Evolutionary conservation across 2,329 filamentous ascomycete species (phyloP).

Genomic region (Fusarium succisae): DNA sequence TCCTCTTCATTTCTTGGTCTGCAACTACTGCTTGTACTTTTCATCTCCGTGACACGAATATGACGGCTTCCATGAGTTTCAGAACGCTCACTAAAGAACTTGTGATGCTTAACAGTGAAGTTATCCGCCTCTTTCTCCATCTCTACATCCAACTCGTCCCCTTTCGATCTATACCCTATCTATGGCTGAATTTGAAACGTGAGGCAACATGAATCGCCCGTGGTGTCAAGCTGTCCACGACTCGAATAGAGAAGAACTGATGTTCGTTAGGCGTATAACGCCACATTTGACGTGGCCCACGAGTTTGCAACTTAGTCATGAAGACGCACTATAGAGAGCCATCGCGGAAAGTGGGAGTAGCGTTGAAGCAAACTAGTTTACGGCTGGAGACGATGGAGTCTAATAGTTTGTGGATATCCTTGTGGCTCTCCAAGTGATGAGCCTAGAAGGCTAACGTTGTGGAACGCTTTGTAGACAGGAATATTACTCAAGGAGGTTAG

Average conservation of each 20-base stretch:
- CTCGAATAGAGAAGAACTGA: not conserved
- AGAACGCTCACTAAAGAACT: not conserved
- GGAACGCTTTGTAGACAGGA: not conserved
- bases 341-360: not conserved
- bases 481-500: not conserved
- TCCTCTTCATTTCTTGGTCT: constrained; percentile 26
- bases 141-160: not conserved
- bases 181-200: not conserved
- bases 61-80: not conserved
- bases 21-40: constrained; percentile 18
- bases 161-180: not conserved
- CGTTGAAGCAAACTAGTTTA: not conserved
- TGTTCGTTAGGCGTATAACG: not conserved
- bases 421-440: not conserved
- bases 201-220: not conserved
- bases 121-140: not conserved
- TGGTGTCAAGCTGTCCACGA: not conserved
- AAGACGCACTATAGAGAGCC: not conserved
- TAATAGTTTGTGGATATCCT: not conserved
- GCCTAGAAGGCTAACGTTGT: not conserved
- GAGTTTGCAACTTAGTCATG: not conserved
- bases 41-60: constrained; percentile 4
- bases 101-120: not conserved
- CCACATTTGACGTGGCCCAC: not conserved
- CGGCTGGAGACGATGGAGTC: not conserved